Evolutionary conservation across 257 asterid genomes (phyloP).

Genomic region (Solanum appendiculatum): DNA sequence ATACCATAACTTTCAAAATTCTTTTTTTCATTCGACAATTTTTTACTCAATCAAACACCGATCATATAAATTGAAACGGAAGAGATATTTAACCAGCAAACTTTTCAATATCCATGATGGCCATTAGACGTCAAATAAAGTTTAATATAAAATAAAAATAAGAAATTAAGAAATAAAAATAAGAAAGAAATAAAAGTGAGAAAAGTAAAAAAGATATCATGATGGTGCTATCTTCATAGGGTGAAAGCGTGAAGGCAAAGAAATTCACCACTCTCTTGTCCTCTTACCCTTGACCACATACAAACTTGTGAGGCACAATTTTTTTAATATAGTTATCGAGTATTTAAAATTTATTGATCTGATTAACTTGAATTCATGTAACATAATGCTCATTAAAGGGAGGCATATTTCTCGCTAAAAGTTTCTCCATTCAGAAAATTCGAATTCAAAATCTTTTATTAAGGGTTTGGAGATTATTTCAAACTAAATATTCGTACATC

Average conservation of each 20-base stretch:
- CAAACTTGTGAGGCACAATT: neutral
- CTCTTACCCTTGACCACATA: neutral
- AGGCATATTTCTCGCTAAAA: fast-evolving
- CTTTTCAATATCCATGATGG: too few species aligned
- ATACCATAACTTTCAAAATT: too few species aligned
- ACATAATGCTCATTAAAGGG: neutral
- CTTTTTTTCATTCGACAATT: too few species aligned
- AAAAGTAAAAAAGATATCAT: neutral
- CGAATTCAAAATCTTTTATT: neutral
- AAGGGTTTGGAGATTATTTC: too few species aligned
- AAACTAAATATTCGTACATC: too few species aligned
- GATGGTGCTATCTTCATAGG: neutral
- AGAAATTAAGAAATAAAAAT: too few species aligned
- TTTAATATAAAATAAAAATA: too few species aligned
- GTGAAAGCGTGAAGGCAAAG: neutral
- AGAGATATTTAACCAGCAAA: too few species aligned
- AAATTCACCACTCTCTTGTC: neutral
- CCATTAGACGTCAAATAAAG: too few species aligned
- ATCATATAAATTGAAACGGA: too few species aligned
- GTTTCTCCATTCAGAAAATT: fast-evolving
- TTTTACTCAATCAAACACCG: too few species aligned
- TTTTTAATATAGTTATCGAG: too few species aligned
- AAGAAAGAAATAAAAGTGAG: neutral
- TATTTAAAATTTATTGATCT: neutral
- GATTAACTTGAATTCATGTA: neutral